These are phyloP conservation scores for Yamadazyma taylorii DNA, from an alignment of 1,139 yeast species.

Conservation along the genomic window DNA sequence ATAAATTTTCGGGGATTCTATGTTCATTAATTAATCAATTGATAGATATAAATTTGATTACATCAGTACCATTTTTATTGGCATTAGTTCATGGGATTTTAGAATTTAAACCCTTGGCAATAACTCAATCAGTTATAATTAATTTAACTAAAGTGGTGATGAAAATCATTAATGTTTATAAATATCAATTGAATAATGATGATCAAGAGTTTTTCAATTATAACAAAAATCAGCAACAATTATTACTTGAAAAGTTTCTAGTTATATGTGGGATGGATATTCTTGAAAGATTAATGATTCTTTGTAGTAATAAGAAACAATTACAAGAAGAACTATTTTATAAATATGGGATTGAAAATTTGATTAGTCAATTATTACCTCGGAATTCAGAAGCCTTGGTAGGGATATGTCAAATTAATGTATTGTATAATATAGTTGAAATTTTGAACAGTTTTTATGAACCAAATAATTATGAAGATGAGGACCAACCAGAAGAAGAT, in stretches of 20 bases:
- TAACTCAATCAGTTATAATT: slow-evolving; percentile 31
- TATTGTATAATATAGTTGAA: slow-evolving; percentile 38
- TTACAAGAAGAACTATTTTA: slow-evolving; percentile 8
- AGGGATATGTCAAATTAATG: slow-evolving; percentile 38
- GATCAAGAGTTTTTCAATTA: slow-evolving; percentile 20
- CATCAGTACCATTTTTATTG: slow-evolving; percentile 55
- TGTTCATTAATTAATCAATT: slow-evolving; percentile 31
- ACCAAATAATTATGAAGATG: not conserved
- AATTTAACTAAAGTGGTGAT: slow-evolving; percentile 21
- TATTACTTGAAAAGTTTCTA: slow-evolving; percentile 50
- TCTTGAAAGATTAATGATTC: slow-evolving; percentile 39
- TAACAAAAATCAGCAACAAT: slow-evolving; percentile 39
- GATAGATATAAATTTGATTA: slow-evolving; percentile 23
- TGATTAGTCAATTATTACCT: slow-evolving; percentile 34
- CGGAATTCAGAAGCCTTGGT: slow-evolving; percentile 41
- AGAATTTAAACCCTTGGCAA: slow-evolving; percentile 58
- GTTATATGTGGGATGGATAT: slow-evolving; percentile 55
- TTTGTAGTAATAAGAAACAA: slow-evolving; percentile 8
- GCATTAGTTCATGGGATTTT: slow-evolving; percentile 53
- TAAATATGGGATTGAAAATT: slow-evolving; percentile 17
- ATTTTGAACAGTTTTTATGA: slow-evolving; percentile 26
- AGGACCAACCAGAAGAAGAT: no score
- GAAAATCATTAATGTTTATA: slow-evolving; percentile 17
- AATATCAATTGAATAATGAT: slow-evolving; percentile 11
- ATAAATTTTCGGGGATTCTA: slow-evolving; percentile 41